These are phyloP conservation scores for Aureobasidium melanogenum DNA, from an alignment of 2,329 filamentous ascomycete genomes.

Conservation along the genomic window DNA sequence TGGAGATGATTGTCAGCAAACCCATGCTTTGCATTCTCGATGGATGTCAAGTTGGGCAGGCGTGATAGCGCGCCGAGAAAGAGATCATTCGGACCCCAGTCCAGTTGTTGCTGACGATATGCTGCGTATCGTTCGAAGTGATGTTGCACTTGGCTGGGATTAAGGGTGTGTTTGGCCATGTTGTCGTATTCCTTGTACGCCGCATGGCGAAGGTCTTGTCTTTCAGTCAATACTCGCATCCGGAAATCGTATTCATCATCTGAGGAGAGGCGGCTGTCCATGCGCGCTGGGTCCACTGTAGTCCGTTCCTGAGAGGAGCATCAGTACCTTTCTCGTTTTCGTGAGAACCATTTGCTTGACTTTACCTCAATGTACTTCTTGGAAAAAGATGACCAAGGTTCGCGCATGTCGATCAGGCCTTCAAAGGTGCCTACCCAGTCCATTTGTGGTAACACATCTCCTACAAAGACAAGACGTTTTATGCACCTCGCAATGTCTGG, in stretches of 20 bases:
- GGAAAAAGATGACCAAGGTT: background rate
- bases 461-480: slow-evolving; percentile 20
- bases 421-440: slow-evolving; percentile 11
- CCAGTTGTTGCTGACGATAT: slow-evolving; percentile 14
- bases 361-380: slow-evolving; percentile 13
- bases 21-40: slow-evolving; percentile 13
- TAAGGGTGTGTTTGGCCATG: slow-evolving; percentile 14
- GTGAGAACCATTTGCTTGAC: background rate
- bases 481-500: slow-evolving; percentile 18
- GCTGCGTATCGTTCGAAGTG: background rate
- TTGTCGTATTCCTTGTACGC: slow-evolving; percentile 1
- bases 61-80: slow-evolving; percentile 17
- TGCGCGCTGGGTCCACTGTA: background rate
- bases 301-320: background rate
- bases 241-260: background rate
- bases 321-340: background rate
- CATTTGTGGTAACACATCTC: slow-evolving; percentile 19
- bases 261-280: background rate
- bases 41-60: slow-evolving; percentile 17
- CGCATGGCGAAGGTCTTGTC: background rate
- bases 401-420: slow-evolving; percentile 11
- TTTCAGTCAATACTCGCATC: background rate
- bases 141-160: background rate
- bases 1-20: slow-evolving; percentile 13
- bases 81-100: slow-evolving; percentile 11